Conservation (phyloP, 495 filamentous ascomycete genomes). For the Podospora tetraspora region DNA sequence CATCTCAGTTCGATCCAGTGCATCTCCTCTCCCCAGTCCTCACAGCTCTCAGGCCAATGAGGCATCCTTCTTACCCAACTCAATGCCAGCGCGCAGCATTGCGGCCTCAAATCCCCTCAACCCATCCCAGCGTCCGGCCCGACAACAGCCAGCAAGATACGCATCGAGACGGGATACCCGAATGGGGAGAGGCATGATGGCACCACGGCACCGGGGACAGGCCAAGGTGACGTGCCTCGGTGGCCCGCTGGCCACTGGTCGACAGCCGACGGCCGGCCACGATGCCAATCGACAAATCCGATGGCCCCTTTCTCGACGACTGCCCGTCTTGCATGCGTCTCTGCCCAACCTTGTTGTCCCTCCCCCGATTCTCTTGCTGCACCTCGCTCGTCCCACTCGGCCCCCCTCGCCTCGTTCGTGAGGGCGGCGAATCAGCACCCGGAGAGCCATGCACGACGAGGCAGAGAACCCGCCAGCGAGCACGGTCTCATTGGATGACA, state of each 20-base stretch:
- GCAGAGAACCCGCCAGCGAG: constrained; percentile 18
- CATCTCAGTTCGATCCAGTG: background rate
- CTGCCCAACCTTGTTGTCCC: constrained; percentile 23
- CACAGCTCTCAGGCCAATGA: background rate
- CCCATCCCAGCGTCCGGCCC: background rate
- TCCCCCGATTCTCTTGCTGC: constrained; percentile 13
- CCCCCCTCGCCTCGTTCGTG: constrained; percentile 1
- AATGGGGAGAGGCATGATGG: background rate
- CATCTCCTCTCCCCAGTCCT: background rate
- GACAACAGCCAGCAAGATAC: background rate
- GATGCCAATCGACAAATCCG: constrained; percentile 4
- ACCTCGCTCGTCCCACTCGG: background rate
- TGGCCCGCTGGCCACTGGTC: constrained; percentile 5
- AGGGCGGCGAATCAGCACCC: constrained; percentile 19
- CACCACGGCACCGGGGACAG: background rate
- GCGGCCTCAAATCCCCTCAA: constrained; percentile 10
- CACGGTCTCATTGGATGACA: constrained; percentile 23
- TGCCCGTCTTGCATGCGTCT: constrained; percentile 23
- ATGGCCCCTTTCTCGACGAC: constrained; percentile 1
- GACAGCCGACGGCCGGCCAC: constrained; percentile 4
- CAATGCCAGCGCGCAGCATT: constrained; percentile 10
- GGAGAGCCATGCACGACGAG: constrained; percentile 22
- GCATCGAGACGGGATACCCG: background rate
- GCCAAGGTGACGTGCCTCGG: constrained; percentile 9
- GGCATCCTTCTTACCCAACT: background rate